Conservation (phyloP, 1,284 basidiomycete species). For the Pholiota adiposa region DNA sequence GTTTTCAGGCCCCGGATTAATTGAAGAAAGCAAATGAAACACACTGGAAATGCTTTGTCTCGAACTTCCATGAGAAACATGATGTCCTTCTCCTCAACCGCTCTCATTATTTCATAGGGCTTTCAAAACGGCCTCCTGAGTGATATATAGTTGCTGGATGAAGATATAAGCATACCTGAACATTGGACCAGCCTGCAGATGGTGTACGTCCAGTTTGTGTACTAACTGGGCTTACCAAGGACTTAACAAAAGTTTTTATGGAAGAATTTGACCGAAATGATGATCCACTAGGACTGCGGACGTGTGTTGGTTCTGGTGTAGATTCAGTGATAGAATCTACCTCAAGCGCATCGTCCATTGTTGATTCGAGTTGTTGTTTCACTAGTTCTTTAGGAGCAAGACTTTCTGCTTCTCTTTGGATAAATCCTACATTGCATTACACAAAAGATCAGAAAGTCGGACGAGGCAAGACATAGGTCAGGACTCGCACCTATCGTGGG, state of each 20-base stretch:
- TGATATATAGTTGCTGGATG: neutral
- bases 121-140: conserved; percentile 30
- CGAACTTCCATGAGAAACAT: conserved; percentile 80
- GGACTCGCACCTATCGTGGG: conserved; percentile 59
- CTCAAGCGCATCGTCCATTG: conserved; percentile 47
- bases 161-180: conserved; percentile 47
- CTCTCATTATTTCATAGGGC: conserved; percentile 77
- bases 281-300: conserved; percentile 21
- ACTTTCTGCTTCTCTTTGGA: conserved; percentile 67
- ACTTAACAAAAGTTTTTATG: conserved; percentile 32
- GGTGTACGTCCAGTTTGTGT: conserved; percentile 17
- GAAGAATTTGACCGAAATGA: conserved; percentile 27
- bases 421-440: conserved; percentile 51
- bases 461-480: conserved; percentile 3
- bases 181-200: conserved; percentile 24
- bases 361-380: conserved; percentile 40
- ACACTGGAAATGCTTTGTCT: conserved; percentile 76
- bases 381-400: conserved; percentile 57
- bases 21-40: conserved; percentile 26
- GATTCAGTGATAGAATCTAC: conserved; percentile 23
- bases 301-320: conserved; percentile 19
- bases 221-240: conserved; percentile 24
- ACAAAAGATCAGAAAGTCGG: conserved; percentile 14
- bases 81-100: conserved; percentile 74
- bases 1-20: conserved; percentile 1